phyloP scores from a whole-genome alignment of 2,329 filamentous ascomycete genomes.

The Venturia asperata region DNA sequence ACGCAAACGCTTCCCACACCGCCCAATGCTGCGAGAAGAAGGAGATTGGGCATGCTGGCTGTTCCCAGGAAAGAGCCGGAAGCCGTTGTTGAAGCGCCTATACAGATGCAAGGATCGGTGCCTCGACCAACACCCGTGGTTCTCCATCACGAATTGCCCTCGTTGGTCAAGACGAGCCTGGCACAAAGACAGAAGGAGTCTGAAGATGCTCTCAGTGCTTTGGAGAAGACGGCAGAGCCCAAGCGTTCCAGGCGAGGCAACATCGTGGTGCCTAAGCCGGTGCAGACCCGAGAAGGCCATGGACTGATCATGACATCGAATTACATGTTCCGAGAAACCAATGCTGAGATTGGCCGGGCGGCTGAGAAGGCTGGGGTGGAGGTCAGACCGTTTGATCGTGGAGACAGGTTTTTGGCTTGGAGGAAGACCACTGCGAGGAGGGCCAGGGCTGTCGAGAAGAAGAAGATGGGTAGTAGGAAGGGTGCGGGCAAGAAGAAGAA shows the following conservation, averaged over 20 bases:
- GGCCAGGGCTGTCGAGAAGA: conserved; percentile 48
- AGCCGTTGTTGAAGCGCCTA: background rate
- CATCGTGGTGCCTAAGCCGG: conserved; percentile 25
- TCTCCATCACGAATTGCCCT: background rate
- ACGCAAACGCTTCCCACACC: conserved; percentile 73
- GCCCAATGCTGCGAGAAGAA: conserved; percentile 62
- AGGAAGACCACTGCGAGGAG: conserved; percentile 50
- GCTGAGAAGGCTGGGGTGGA: conserved; percentile 54
- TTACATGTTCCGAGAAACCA: conserved; percentile 58
- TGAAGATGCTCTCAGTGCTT: conserved; percentile 22
- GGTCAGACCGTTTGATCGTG: conserved; percentile 49
- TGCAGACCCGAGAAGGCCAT: conserved; percentile 26
- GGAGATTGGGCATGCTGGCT: conserved; percentile 67
- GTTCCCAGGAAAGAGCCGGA: conserved; percentile 10
- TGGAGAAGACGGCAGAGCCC: conserved; percentile 17
- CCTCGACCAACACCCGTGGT: conserved; percentile 11
- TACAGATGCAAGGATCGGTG: background rate
- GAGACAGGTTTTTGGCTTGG: conserved; percentile 59
- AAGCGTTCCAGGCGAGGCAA: conserved; percentile 21
- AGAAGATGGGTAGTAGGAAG: conserved; percentile 40
- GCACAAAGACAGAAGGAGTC: conserved; percentile 7
- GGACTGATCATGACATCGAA: conserved; percentile 44
- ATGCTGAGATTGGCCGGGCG: conserved; percentile 60
- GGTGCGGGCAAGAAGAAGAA: conserved; percentile 18
- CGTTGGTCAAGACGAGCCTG: background rate